Base-by-base conservation (phyloP, 2,329 filamentous ascomycete species). In the Stagonosporopsis cucurbitacearum region DNA sequence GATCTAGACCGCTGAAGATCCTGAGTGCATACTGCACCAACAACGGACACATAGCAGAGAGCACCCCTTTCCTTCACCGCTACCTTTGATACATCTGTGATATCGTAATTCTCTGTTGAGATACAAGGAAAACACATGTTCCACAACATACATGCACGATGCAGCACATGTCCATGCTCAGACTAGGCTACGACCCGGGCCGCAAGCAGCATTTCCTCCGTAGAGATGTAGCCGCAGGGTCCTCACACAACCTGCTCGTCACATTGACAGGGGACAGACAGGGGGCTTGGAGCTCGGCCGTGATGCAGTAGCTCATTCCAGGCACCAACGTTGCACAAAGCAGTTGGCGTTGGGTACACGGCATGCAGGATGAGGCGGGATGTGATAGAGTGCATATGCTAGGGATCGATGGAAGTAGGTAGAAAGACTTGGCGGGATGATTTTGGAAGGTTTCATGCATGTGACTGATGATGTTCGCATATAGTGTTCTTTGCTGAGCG, bases 271-370 rank as follows among this genome's bases (percentile, higher is more conserved):
- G 25, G 4, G n/a, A 13, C 3, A 3, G 7, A 5, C 36, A 49
- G 26, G 45, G 35, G 20, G 7, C 20, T n/a, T 13, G 12, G 13
- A 45, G 3, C 17, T 2, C 7, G 4, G n/a, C 26, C 15, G 28
- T 22, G 32, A 43, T 23, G 36, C 32, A 33, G 32, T 33, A 26
- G 25, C 45, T 49, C 45, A 49, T 44, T 49, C 51, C 45, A 49
- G 25, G 23, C 15, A 23, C 19, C 9, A 19, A n/a, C 2, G 11
- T 39, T 19, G 13, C 35, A 30, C 28, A 15, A 19, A 19, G 8
- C 1, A 28, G 30, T 39, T 39, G 43, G 19, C 19, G 6, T 30
- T 30, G 28, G 8, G 15, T 11, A 32, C 49, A 19, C 20, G 13
- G 22, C n/a, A 44, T 32, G 33, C 49, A 45, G 25, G 23, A 17